phyloP scores from a whole-genome alignment of 371 early-diverging fungal species.

The Fennellomyces sp. region DNA sequence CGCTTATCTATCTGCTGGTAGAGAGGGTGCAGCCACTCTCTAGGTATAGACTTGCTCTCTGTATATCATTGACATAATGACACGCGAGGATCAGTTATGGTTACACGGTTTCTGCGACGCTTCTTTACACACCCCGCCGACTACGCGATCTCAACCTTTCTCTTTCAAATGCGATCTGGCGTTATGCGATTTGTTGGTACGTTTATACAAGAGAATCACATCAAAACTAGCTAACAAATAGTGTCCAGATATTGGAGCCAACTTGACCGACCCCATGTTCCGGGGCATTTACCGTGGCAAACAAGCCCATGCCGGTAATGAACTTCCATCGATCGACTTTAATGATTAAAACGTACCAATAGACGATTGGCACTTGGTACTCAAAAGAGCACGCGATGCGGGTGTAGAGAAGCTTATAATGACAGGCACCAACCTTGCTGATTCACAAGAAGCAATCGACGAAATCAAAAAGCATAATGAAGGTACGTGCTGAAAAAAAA shows the following conservation, averaged over 20 bases:
- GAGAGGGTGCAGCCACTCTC: no score
- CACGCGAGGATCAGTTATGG: no score
- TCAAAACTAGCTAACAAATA: neutral
- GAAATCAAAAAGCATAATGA: slow-evolving; percentile 6
- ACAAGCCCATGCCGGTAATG: slow-evolving; percentile 66
- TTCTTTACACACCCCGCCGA: no score
- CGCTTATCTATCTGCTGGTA: no score
- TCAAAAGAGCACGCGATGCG: slow-evolving; percentile 66
- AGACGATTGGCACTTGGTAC: slow-evolving; percentile 73
- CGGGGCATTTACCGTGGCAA: slow-evolving; percentile 82
- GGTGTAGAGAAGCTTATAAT: slow-evolving; percentile 77
- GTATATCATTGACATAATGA: no score
- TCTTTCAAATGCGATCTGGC: slow-evolving; percentile 12
- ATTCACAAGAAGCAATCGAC: slow-evolving; percentile 58
- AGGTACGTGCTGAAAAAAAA: neutral
- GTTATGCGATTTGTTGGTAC: slow-evolving; percentile 21
- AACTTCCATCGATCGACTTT: neutral
- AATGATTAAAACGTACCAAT: neutral
- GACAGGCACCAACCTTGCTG: slow-evolving; percentile 74
- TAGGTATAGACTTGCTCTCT: no score
- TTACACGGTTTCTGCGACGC: no score
- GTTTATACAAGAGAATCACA: neutral
- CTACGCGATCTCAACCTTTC: no score
- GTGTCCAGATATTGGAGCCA: slow-evolving; percentile 76
- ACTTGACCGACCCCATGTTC: slow-evolving; percentile 87